Conservation (phyloP, 768 basidiomycete genomes). For the Lactarius indigo region DNA sequence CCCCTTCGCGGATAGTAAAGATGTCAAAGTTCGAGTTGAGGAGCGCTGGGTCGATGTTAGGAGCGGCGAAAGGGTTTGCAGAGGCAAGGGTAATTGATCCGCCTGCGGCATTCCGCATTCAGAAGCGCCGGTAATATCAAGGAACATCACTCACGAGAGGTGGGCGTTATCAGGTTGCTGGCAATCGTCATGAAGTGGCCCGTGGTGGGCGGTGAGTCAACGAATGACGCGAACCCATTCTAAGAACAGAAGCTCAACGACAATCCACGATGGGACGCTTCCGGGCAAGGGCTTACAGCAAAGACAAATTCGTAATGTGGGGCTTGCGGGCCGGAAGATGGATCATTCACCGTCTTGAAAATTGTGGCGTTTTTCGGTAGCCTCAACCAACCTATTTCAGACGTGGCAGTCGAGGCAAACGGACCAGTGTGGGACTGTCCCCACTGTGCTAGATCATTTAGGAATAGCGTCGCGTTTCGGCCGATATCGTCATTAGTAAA, state of each 20-base stretch:
- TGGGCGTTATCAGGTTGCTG: constrained; percentile 25
- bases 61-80: constrained; percentile 28
- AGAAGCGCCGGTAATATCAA: not conserved
- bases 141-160: constrained; percentile 17
- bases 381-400: constrained; percentile 12
- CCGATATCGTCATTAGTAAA: constrained; percentile 12
- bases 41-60: constrained; percentile 29
- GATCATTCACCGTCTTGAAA: constrained; percentile 17
- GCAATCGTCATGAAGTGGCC: constrained; percentile 26
- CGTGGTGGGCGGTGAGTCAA: constrained; percentile 17
- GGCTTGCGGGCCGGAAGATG: constrained; percentile 21
- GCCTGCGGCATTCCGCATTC: not conserved
- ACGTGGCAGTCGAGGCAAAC: constrained; percentile 3
- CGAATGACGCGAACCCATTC: constrained; percentile 12
- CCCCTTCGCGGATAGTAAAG: constrained; percentile 8
- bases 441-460: constrained; percentile 15
- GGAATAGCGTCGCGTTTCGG: constrained; percentile 18
- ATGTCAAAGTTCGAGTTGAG: constrained; percentile 12
- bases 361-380: constrained; percentile 17
- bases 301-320: constrained; percentile 23
- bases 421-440: constrained; percentile 10
- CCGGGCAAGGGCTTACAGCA: constrained; percentile 6
- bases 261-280: not conserved
- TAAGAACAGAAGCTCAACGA: not conserved
- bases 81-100: constrained; percentile 31